Evolutionary conservation across 768 basidiomycete species (phyloP).

Genomic region (Leccinum variicolor): DNA sequence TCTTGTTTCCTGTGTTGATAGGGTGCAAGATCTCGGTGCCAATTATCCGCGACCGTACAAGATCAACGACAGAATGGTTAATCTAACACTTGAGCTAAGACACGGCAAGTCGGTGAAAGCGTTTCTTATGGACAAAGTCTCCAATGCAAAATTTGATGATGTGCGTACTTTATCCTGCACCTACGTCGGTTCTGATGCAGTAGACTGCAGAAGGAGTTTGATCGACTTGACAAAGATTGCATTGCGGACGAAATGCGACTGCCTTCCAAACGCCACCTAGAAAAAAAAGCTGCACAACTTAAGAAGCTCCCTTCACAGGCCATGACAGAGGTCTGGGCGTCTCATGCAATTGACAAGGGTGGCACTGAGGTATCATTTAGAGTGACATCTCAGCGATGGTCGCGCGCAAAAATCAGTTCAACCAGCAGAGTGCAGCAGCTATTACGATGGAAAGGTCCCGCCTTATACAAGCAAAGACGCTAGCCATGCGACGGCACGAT

Average conservation of each 20-base stretch:
- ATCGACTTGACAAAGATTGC: constrained; percentile 48
- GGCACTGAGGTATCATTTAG: constrained; percentile 38
- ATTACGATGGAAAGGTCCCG: constrained; percentile 59
- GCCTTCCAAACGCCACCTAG: constrained; percentile 63
- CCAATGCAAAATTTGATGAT: constrained; percentile 61
- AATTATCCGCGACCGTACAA: constrained; percentile 66
- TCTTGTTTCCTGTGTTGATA: constrained; percentile 1
- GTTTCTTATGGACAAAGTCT: constrained; percentile 84
- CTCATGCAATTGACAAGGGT: constrained; percentile 4
- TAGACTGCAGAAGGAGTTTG: constrained; percentile 64
- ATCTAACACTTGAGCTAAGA: constrained; percentile 69
- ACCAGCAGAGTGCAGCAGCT: constrained; percentile 29
- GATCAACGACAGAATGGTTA: constrained; percentile 59
- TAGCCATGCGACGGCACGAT: constrained; percentile 77
- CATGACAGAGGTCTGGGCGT: constrained; percentile 71
- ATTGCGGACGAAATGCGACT: constrained; percentile 53
- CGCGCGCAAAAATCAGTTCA: constrained; percentile 55
- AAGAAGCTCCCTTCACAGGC: constrained; percentile 53
- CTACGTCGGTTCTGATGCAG: constrained; percentile 8
- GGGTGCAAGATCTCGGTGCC: constrained; percentile 45
- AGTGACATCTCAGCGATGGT: constrained; percentile 81
- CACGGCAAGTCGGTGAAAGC: constrained; percentile 63
- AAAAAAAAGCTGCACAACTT: constrained; percentile 65
- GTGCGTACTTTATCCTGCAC: constrained; percentile 40
- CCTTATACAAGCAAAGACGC: constrained; percentile 65